phyloP scores from a whole-genome alignment of 2,329 filamentous ascomycete species.

The Fusarium temperatum region DNA sequence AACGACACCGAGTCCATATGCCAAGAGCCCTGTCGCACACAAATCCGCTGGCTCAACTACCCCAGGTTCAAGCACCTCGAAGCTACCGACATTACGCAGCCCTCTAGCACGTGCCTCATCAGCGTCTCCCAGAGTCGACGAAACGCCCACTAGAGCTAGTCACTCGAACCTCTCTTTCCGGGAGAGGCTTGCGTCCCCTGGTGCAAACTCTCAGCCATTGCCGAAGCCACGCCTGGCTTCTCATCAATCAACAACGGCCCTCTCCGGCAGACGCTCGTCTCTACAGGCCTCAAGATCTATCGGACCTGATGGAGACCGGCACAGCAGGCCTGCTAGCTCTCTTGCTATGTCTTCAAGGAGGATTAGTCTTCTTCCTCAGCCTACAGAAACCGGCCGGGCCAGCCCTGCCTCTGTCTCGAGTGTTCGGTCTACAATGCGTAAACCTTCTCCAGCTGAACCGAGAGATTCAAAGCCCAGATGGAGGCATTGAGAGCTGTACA shows the following conservation, averaged over 20 bases:
- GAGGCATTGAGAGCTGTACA: conserved; percentile 48
- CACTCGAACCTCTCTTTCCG: conserved; percentile 62
- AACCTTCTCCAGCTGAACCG: conserved; percentile 38
- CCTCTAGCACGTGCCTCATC: conserved; percentile 57
- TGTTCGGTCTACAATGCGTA: conserved; percentile 51
- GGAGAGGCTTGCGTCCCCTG: conserved; percentile 61
- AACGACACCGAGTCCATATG: conserved; percentile 67
- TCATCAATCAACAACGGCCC: conserved; percentile 55
- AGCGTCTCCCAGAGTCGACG: conserved; percentile 57
- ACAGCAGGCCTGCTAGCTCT: conserved; percentile 65
- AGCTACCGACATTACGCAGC: conserved; percentile 59
- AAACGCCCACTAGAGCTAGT: conserved; percentile 56
- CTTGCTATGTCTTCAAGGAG: conserved; percentile 60
- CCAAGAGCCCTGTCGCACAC: conserved; percentile 54
- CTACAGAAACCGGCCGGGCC: conserved; percentile 56
- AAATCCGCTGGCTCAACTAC: conserved; percentile 56
- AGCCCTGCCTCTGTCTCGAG: conserved; percentile 59
- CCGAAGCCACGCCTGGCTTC: conserved; percentile 55
- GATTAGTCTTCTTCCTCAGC: conserved; percentile 63
- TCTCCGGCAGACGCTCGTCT: conserved; percentile 61
- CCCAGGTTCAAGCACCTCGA: conserved; percentile 54
- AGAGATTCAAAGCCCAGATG: conserved; percentile 61
- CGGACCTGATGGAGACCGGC: conserved; percentile 42
- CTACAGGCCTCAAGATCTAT: conserved; percentile 58
- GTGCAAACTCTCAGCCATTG: conserved; percentile 58